Percentiles rank a stretch among this genome's conserved stretches.
These are phyloP conservation scores for Iberis pinnata DNA, from an alignment of 345 rosid genomes.

Conservation along the genomic window DNA sequence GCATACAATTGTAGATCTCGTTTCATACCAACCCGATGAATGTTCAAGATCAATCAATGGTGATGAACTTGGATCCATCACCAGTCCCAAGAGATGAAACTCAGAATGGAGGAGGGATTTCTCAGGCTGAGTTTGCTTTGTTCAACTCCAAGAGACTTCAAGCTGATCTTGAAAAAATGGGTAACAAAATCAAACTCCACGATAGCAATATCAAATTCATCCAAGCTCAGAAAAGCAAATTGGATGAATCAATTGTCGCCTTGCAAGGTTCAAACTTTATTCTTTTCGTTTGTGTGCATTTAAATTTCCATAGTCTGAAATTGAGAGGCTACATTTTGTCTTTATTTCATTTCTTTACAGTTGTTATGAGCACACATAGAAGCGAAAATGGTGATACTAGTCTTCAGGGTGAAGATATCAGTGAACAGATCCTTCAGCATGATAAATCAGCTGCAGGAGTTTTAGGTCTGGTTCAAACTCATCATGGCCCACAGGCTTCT, in stretches of 20 bases:
- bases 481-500: slow-evolving; percentile 38
- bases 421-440: slow-evolving; percentile 44
- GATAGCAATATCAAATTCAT: slow-evolving; percentile 48
- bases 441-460: slow-evolving; percentile 76
- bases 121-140: slow-evolving; percentile 32
- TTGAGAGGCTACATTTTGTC: neutral
- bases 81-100: slow-evolving; percentile 26
- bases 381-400: slow-evolving; percentile 27
- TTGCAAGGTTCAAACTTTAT: slow-evolving; percentile 43
- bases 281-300: neutral
- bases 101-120: slow-evolving; percentile 44
- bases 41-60: slow-evolving; percentile 30
- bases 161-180: slow-evolving; percentile 54
- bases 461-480: slow-evolving; percentile 43
- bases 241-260: slow-evolving; percentile 54
- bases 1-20: slow-evolving; percentile 26
- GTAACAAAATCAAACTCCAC: slow-evolving; percentile 58
- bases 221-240: slow-evolving; percentile 44
- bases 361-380: slow-evolving; percentile 43
- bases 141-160: slow-evolving; percentile 53
- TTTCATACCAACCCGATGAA: slow-evolving; percentile 23
- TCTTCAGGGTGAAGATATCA: slow-evolving; percentile 48
- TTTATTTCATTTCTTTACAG: slow-evolving; percentile 33
- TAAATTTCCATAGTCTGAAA: too few species aligned
- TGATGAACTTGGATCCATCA: slow-evolving; percentile 35